Percentiles rank a stretch among this genome's conserved stretches.
phyloP scores from a whole-genome alignment of 371 early-diverging fungal species.

The Paraphysoderma sedebokerense region DNA sequence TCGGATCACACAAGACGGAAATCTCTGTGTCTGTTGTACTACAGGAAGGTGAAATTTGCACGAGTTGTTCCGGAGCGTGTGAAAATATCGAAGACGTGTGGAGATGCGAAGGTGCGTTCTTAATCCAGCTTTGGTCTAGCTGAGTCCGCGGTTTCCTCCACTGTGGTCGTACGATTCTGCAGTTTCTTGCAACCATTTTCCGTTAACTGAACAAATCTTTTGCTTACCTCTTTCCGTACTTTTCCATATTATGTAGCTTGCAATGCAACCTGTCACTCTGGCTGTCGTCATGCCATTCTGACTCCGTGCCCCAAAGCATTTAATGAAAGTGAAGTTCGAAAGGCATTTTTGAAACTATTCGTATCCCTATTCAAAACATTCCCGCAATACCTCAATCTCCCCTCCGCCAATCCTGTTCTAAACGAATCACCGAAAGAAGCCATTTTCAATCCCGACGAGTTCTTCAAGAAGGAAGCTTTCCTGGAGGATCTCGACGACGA shows the following conservation, averaged over 20 bases:
- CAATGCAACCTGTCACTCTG: neutral
- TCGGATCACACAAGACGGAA: too few species aligned
- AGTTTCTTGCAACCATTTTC: neutral
- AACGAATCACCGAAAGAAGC: neutral
- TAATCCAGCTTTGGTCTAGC: neutral
- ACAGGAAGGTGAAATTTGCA: too few species aligned
- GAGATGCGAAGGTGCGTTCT: too few species aligned
- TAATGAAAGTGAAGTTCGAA: neutral
- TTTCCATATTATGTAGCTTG: neutral
- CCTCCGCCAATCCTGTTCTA: neutral
- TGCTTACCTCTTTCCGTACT: neutral
- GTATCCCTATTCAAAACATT: neutral
- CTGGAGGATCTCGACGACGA: neutral
- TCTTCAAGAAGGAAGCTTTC: neutral
- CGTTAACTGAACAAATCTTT: neutral
- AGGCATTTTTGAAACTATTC: neutral
- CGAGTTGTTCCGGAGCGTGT: too few species aligned
- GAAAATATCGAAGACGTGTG: too few species aligned
- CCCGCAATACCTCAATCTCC: neutral
- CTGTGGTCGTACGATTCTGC: neutral
- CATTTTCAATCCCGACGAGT: neutral
- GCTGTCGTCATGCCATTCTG: neutral
- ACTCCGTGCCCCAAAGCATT: neutral
- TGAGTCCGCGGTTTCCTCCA: neutral
- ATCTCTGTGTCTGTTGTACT: too few species aligned